Base-by-base conservation (phyloP, 2,329 filamentous ascomycete species). In the Capronia epimyces region DNA sequence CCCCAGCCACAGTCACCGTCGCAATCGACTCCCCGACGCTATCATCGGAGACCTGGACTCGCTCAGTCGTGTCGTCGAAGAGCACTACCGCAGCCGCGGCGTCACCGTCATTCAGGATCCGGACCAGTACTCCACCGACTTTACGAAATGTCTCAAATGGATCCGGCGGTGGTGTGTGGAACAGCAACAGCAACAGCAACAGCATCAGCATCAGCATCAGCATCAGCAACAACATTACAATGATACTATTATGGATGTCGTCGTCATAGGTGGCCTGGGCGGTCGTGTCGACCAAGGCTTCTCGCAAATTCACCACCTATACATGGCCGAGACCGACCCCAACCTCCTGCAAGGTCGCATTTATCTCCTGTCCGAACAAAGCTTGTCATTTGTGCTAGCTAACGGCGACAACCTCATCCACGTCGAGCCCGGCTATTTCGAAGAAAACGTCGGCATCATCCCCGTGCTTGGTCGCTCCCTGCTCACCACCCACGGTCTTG, bases 41-140 rank as follows among this genome's bases (percentile, higher is more conserved):
- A 89, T 98, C 55, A 82, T 95, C 60, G 93, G 93, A 41, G 93
- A 98, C 66, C 77, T 98, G 8, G 93, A 98, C 71, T 96, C 91
- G 3, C 73, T 97, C 15, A 71, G 71, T 2, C 73, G 80, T 8
- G 69, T 79, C 10, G 78, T 86, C 9, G 75, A 76, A 46, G 63
- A 75, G n/a, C 84, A 86, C 68, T 95, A 90, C 69, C 73, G 77
- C 27, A 70, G 74, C 18, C 74, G 77, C 46, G 67, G 55, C n/a
- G 78, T 88, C 1, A 64, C 75, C 10, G 75, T 97, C 46, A 76
- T 88, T 57, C 73, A 82, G 60, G 82, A 91, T 57, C 66, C 75
- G n/a, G 87, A 94, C 65, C 88, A 97, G 68, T 80, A 94, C 61
- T 86, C 84, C 16, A 95, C 93, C 22, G 93, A 98, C 67, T 95